phyloP scores from a whole-genome alignment of 1,284 basidiomycete genomes.

The Austroboletus niveus region DNA sequence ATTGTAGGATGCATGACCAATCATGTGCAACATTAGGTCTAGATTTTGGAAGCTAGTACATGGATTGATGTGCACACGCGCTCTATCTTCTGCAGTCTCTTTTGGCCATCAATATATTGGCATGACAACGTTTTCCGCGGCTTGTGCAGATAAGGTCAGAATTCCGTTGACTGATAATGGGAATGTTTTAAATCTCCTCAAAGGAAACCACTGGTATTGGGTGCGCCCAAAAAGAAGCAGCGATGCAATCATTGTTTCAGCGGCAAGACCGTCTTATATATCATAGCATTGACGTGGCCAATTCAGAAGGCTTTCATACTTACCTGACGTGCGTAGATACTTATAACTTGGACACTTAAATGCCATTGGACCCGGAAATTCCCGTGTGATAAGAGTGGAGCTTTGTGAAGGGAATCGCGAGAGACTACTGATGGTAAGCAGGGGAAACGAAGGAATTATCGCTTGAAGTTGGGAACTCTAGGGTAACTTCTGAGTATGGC shows the following conservation, averaged over 20 bases:
- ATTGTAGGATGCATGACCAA: not conserved
- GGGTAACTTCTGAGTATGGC: conserved; percentile 2
- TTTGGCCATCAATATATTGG: too few relatives aligned
- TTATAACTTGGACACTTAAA: conserved; percentile 45
- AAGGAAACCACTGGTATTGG: too few relatives aligned
- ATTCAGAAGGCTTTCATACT: conserved; percentile 84
- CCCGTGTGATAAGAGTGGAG: conserved; percentile 15
- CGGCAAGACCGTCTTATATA: conserved; percentile 90
- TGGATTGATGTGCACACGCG: too few relatives aligned
- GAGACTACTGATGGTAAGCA: conserved; percentile 19
- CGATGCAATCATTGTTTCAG: conserved; percentile 74
- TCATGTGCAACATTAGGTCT: too few relatives aligned
- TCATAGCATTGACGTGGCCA: conserved; percentile 82
- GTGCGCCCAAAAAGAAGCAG: conserved; percentile 42
- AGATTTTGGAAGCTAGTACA: too few relatives aligned
- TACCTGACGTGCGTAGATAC: conserved; percentile 55
- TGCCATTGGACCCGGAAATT: conserved; percentile 63
- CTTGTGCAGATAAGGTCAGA: too few relatives aligned
- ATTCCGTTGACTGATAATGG: too few relatives aligned
- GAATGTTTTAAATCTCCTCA: too few relatives aligned
- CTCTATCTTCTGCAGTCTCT: too few relatives aligned
- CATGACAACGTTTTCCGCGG: too few relatives aligned
- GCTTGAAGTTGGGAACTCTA: conserved; percentile 19
- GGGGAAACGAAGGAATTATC: conserved; percentile 20
- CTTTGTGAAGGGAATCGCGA: conserved; percentile 24